phyloP scores from a whole-genome alignment of 2,329 filamentous ascomycete genomes.

The Penicillium sp. region DNA sequence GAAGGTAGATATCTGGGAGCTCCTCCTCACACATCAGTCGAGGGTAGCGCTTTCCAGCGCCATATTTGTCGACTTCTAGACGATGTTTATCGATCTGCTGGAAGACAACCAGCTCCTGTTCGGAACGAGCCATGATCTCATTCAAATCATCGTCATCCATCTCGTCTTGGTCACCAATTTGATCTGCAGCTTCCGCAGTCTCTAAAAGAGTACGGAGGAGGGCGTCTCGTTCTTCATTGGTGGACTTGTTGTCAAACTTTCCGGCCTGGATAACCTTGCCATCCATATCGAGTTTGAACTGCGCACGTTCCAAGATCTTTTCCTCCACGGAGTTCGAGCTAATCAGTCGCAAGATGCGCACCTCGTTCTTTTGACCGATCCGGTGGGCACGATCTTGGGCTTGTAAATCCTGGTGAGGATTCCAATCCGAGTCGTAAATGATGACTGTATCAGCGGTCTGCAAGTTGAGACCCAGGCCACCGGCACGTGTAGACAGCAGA shows the following conservation, averaged over 20 bases:
- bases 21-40: conserved; percentile 85
- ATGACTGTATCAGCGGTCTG: conserved; percentile 99
- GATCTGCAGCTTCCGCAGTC: conserved; percentile 65
- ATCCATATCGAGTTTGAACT: conserved; percentile 98
- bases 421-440: conserved; percentile 99
- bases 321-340: conserved; percentile 97
- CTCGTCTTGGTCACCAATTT: conserved; percentile 83
- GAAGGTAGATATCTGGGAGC: conserved; percentile 88
- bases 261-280: conserved; percentile 99
- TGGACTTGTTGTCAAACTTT: conserved; percentile 99
- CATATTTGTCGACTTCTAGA: conserved; percentile 64
- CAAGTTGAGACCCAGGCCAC: conserved; percentile 93
- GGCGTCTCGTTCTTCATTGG: conserved; percentile 94
- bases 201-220: conserved; percentile 93
- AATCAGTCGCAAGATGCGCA: conserved; percentile 91
- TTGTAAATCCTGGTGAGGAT: conserved; percentile 97
- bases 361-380: conserved; percentile 99
- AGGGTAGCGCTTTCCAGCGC: conserved; percentile 63
- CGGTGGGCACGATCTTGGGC: conserved; percentile 99
- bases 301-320: conserved; percentile 93
- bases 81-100: conserved; percentile 79
- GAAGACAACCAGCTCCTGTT: conserved; percentile 74
- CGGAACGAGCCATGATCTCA: conserved; percentile 83
- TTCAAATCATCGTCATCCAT: conserved; percentile 99
- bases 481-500: conserved; percentile 94